These are phyloP conservation scores for Hyphopichia pseudoburtonii DNA, from an alignment of 1,139 yeast genomes.

Conservation along the genomic window DNA sequence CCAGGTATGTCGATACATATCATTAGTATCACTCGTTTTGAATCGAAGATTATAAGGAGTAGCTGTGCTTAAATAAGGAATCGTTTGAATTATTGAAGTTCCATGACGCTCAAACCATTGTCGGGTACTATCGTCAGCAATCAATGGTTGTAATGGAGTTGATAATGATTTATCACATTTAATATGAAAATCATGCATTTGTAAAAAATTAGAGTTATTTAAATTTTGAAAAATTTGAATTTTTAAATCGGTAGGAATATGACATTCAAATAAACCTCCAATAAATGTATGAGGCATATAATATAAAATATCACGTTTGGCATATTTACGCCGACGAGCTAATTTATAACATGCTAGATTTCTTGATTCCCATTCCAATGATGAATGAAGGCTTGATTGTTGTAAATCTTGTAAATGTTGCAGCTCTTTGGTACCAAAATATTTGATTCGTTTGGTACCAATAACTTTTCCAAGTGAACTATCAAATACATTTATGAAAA, in stretches of 20 bases:
- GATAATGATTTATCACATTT: conserved; percentile 38
- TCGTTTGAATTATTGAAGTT: conserved; percentile 38
- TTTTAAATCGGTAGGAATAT: conserved; percentile 26
- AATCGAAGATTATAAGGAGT: conserved; percentile 44
- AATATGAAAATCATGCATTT: conserved; percentile 19
- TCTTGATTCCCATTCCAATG: conserved; percentile 29
- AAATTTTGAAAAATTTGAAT: conserved; percentile 17
- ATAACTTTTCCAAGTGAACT: conserved; percentile 20
- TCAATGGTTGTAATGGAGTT: conserved; percentile 55
- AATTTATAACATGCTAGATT: conserved; percentile 56
- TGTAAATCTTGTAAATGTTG: conserved; percentile 21
- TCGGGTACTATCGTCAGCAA: conserved; percentile 54
- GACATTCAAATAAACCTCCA: conserved; percentile 66
- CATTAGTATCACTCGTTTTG: conserved; percentile 25
- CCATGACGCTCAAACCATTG: conserved; percentile 44
- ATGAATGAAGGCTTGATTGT: conserved; percentile 21
- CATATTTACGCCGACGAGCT: conserved; percentile 63
- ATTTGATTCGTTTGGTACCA: conserved; percentile 19
- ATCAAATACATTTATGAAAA: conserved; percentile 19
- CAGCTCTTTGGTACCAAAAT: conserved; percentile 23
- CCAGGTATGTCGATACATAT: conserved; percentile 44
- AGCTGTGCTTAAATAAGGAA: conserved; percentile 62
- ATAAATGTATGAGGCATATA: conserved; percentile 62
- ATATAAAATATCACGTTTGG: conserved; percentile 45
- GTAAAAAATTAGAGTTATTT: conserved; percentile 12